phyloP scores from a whole-genome alignment of 768 basidiomycete species.

The Macrolepiota dolichaula region DNA sequence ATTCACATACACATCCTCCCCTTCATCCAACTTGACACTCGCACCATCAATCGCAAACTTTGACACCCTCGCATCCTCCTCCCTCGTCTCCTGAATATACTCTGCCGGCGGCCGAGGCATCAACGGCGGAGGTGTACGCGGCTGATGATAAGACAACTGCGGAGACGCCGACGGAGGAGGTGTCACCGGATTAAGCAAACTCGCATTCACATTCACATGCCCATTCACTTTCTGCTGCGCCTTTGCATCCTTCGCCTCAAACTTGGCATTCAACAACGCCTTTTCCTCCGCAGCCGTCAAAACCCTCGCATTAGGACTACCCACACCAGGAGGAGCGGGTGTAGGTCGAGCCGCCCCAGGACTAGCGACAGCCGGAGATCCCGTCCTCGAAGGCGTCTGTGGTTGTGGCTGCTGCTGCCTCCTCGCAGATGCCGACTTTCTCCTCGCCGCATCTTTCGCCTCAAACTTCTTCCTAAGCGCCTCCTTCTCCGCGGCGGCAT shows the following conservation, averaged over 20 bases:
- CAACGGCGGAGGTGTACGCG: conserved; percentile 62
- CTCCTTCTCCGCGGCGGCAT: conserved; percentile 50
- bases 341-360: neutral
- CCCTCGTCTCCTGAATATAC: conserved; percentile 80
- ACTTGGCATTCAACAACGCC: conserved; percentile 61
- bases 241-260: conserved; percentile 49
- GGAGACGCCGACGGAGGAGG: neutral
- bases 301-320: conserved; percentile 21
- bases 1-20: neutral
- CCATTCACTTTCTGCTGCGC: neutral
- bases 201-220: neutral
- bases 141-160: conserved; percentile 9
- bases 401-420: conserved; percentile 21
- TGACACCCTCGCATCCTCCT: conserved; percentile 63
- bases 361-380: neutral
- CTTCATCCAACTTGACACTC: conserved; percentile 20
- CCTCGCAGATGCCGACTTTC: conserved; percentile 17
- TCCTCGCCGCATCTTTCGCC: conserved; percentile 40
- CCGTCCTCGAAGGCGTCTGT: conserved; percentile 3
- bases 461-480: conserved; percentile 52
- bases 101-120: conserved; percentile 74
- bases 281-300: conserved; percentile 81
- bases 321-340: conserved; percentile 16
- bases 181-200: neutral
- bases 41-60: conserved; percentile 32